Percentiles rank a stretch among this genome's conserved stretches.
Evolutionary conservation across 2,329 filamentous ascomycete species (phyloP).

Genomic region (Aspergillus candidus): DNA sequence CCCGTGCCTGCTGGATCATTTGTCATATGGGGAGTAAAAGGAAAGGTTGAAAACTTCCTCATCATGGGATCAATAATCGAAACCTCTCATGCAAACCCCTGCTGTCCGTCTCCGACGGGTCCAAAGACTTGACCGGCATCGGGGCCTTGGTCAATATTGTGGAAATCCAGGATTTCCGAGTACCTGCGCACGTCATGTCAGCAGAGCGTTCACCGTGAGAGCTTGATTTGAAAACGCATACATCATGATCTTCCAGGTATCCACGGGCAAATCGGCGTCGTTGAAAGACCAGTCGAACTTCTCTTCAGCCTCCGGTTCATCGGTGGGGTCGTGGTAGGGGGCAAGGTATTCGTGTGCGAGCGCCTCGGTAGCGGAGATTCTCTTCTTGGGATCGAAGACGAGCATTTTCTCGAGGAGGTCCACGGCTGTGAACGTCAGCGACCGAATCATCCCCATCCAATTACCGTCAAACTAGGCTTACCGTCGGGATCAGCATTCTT

Average conservation of each 20-base stretch:
- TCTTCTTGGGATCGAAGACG: slow-evolving; percentile 96
- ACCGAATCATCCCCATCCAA: background rate
- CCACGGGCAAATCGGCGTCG: slow-evolving; percentile 91
- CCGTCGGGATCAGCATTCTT: slow-evolving; percentile 85
- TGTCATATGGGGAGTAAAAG: slow-evolving; percentile 5
- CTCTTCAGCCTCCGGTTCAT: slow-evolving; percentile 91
- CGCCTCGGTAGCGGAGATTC: slow-evolving; percentile 79
- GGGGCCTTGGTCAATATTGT: slow-evolving; percentile 67
- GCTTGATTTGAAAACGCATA: slow-evolving; percentile 42
- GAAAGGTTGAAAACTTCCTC: slow-evolving; percentile 13
- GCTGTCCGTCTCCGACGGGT: slow-evolving; percentile 18
- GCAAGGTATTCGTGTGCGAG: slow-evolving; percentile 89
- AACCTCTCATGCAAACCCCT: slow-evolving; percentile 21
- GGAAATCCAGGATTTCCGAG: slow-evolving; percentile 97
- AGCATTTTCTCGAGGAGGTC: slow-evolving; percentile 95
- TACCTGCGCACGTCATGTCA: slow-evolving; percentile 57
- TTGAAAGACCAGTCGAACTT: slow-evolving; percentile 99
- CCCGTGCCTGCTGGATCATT: too few relatives aligned
- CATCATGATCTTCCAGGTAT: slow-evolving; percentile 99
- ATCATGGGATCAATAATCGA: slow-evolving; percentile 13
- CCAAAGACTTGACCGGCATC: slow-evolving; percentile 28
- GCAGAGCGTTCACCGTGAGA: background rate
- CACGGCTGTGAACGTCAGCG: slow-evolving; percentile 52
- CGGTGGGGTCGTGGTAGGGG: slow-evolving; percentile 94
- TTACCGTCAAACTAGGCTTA: slow-evolving; percentile 40